A percentile compares a stretch with the other conserved stretches of the same genome.
Conservation (phyloP, 768 basidiomycete genomes). For the Leccinum variicolor region DNA sequence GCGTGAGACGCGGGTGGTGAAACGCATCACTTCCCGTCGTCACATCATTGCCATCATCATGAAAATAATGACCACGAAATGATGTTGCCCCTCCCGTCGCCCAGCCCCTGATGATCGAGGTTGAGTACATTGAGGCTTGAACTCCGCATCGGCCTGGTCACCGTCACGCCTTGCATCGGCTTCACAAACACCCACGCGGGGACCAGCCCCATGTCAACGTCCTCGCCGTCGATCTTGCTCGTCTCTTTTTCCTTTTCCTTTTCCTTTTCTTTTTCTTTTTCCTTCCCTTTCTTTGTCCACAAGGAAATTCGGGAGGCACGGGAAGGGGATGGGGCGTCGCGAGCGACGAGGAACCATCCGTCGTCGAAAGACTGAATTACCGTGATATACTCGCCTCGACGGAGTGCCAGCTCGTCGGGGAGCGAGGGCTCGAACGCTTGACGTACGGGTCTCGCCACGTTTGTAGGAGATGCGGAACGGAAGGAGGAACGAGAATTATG, state of each 20-base stretch:
- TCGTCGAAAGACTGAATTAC: slow-evolving; percentile 71
- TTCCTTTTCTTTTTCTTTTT: neutral
- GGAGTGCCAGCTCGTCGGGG: slow-evolving; percentile 66
- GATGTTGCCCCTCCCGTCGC: slow-evolving; percentile 43
- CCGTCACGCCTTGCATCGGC: slow-evolving; percentile 53
- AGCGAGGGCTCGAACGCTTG: slow-evolving; percentile 68
- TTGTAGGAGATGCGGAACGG: slow-evolving; percentile 29
- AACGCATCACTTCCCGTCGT: neutral
- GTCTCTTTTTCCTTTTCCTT: neutral
- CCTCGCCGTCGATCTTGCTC: slow-evolving; percentile 25
- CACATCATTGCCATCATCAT: slow-evolving; percentile 4
- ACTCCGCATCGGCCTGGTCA: slow-evolving; percentile 63
- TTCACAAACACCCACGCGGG: slow-evolving; percentile 78
- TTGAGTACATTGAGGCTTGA: slow-evolving; percentile 49
- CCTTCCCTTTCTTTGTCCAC: slow-evolving; percentile 5
- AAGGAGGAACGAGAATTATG: slow-evolving; percentile 10
- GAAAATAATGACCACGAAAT: slow-evolving; percentile 54
- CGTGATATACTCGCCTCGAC: slow-evolving; percentile 55
- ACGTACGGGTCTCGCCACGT: slow-evolving; percentile 48
- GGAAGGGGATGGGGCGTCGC: slow-evolving; percentile 43
- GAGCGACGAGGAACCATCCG: slow-evolving; percentile 74
- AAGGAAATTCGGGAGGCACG: slow-evolving; percentile 31
- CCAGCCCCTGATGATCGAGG: slow-evolving; percentile 31
- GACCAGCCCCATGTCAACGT: slow-evolving; percentile 66
- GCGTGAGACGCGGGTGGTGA: neutral